Conservation (phyloP, 2,329 filamentous ascomycete species). For the Nigrospora sphaerica region DNA sequence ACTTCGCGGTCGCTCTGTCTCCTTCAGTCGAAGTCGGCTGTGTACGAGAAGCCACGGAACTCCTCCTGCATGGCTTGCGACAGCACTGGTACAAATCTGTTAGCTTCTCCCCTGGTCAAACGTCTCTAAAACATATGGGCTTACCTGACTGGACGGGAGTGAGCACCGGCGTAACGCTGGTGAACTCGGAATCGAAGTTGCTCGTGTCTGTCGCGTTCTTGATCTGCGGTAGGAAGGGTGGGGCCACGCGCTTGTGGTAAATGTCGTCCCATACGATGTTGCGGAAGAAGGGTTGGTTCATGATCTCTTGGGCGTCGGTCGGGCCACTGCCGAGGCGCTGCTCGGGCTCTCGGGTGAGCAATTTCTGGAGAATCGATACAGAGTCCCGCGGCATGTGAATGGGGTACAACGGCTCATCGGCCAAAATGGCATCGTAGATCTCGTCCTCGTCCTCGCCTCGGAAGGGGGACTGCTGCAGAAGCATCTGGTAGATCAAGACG, state of each 20-base stretch:
- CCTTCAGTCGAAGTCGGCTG: conserved; percentile 72
- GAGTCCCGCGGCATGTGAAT: conserved; percentile 99
- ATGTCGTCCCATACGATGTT: conserved; percentile 99
- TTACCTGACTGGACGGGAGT: conserved; percentile 95
- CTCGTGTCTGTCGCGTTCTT: conserved; percentile 95
- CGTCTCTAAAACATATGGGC: conserved; percentile 23
- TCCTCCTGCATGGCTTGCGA: conserved; percentile 99
- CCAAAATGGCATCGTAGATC: conserved; percentile 97
- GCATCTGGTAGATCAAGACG: conserved; percentile 98
- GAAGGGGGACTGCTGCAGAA: conserved; percentile 97
- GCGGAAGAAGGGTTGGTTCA: conserved; percentile 97
- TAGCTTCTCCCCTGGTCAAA: too few relatives aligned
- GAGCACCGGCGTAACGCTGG: conserved; percentile 92
- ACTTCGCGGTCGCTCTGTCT: too few relatives aligned
- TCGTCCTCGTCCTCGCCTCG: conserved; percentile 98
- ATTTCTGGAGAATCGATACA: conserved; percentile 94
- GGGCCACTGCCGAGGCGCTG: conserved; percentile 87
- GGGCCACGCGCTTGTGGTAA: conserved; percentile 85
- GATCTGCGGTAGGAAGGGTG: conserved; percentile 85
- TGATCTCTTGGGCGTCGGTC: conserved; percentile 95
- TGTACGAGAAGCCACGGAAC: conserved; percentile 98
- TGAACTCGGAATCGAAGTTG: conserved; percentile 98
- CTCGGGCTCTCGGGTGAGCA: conserved; percentile 91
- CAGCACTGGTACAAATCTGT: conserved; percentile 55
- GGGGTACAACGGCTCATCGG: conserved; percentile 93